These are phyloP conservation scores for Tribonema minus DNA, from an alignment of 108 stramenopile species.

Conservation along the genomic window DNA sequence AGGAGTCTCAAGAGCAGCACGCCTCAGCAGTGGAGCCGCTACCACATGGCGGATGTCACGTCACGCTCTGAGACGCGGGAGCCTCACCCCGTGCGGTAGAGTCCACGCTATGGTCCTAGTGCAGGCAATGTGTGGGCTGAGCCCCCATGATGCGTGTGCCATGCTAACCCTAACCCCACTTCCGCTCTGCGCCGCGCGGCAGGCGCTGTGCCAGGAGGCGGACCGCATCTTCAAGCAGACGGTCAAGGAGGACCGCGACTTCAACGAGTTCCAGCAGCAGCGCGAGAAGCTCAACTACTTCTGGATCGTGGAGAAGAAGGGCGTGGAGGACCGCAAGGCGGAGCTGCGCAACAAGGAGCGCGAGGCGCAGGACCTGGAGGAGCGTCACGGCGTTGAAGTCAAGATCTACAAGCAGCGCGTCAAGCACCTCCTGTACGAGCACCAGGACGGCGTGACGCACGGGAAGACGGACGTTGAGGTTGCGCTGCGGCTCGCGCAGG, in stretches of 20 bases:
- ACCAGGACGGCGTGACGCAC: conserved; percentile 59
- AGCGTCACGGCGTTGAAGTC: conserved; percentile 57
- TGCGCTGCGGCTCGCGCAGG: conserved; percentile 61
- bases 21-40: too few relatives aligned
- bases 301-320: conserved; percentile 69
- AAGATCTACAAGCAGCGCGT: conserved; percentile 68
- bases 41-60: too few relatives aligned
- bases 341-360: conserved; percentile 66
- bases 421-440: conserved; percentile 67
- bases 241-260: conserved; percentile 59
- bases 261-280: conserved; percentile 66
- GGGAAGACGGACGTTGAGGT: conserved; percentile 56
- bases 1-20: too few relatives aligned
- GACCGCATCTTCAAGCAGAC: conserved; percentile 55
- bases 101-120: background rate
- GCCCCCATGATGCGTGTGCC: background rate
- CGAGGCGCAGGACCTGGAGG: conserved; percentile 65
- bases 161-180: too few relatives aligned
- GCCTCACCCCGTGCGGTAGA: background rate
- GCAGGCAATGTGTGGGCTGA: background rate
- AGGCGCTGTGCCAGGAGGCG: conserved; percentile 55
- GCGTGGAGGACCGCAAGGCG: conserved; percentile 59
- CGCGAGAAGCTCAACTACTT: conserved; percentile 67
- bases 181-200: background rate
- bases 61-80: background rate